Conservation (phyloP, 2,329 filamentous ascomycete species). For the Periconia sp. region DNA sequence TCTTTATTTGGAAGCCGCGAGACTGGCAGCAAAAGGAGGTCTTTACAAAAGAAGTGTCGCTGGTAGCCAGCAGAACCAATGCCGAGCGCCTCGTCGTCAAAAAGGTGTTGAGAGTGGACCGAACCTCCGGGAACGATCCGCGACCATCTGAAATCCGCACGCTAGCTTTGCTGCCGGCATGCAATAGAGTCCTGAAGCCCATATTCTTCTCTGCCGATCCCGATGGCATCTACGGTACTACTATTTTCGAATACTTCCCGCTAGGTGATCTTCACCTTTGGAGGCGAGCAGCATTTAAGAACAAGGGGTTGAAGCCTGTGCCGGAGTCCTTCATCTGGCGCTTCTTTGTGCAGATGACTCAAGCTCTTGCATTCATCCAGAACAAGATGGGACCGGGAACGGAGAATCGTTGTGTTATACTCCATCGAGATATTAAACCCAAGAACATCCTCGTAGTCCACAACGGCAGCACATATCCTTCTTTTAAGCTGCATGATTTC, state of each 20-base stretch:
- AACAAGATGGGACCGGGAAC: constrained; percentile 14
- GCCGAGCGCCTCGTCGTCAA: constrained; percentile 19
- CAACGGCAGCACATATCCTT: constrained; percentile 30
- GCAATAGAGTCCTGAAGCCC: constrained; percentile 26
- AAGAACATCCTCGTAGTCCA: constrained; percentile 31
- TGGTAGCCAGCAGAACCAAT: constrained; percentile 12
- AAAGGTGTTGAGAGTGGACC: constrained; percentile 20
- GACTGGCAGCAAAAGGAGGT: constrained; percentile 11
- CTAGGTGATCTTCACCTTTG: constrained; percentile 29
- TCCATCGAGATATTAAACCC: constrained; percentile 37
- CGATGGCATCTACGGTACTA: constrained; percentile 12
- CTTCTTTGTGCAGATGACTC: constrained; percentile 33
- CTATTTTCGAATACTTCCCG: constrained; percentile 27
- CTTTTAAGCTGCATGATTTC: constrained; percentile 36
- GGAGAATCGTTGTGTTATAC: constrained; percentile 7
- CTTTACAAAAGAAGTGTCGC: constrained; percentile 8
- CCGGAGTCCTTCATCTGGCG: constrained; percentile 36
- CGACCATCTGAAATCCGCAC: constrained; percentile 11
- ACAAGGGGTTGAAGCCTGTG: constrained; percentile 21
- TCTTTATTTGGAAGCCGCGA: constrained; percentile 8
- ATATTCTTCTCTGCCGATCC: constrained; percentile 15
- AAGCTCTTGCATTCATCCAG: constrained; percentile 36
- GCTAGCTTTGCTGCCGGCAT: no score
- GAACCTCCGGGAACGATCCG: constrained; percentile 1
- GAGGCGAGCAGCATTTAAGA: constrained; percentile 21